These are phyloP conservation scores for Scytalidium sp. DNA, from an alignment of 2,329 filamentous ascomycete species.

Conservation along the genomic window DNA sequence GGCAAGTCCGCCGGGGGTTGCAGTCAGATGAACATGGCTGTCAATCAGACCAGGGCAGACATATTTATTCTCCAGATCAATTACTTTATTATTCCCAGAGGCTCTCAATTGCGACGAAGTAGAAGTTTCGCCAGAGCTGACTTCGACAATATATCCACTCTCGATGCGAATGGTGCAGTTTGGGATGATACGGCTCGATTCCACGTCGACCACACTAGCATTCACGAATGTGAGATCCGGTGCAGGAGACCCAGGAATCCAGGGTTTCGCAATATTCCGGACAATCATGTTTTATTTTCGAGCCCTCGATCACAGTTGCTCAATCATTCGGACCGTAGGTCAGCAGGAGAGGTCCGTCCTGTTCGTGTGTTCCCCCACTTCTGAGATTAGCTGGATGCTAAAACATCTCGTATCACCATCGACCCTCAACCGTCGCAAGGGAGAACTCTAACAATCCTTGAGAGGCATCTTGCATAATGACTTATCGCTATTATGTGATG, in stretches of 20 bases:
- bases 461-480: too few relatives aligned
- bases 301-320: too few relatives aligned
- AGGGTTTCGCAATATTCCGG: not conserved
- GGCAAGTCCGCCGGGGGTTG: conserved; percentile 37
- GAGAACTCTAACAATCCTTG: too few relatives aligned
- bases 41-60: conserved; percentile 50
- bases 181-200: conserved; percentile 27
- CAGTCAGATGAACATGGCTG: conserved; percentile 45
- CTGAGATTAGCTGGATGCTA: too few relatives aligned
- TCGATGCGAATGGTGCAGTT: conserved; percentile 31
- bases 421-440: too few relatives aligned
- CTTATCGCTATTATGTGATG: too few relatives aligned
- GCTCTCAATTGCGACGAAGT: not conserved
- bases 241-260: not conserved
- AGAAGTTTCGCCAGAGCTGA: conserved; percentile 9
- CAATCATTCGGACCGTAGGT: too few relatives aligned
- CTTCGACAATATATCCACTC: conserved; percentile 30
- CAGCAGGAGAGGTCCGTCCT: too few relatives aligned
- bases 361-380: too few relatives aligned
- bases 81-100: not conserved
- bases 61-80: conserved; percentile 40
- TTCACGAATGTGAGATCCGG: conserved; percentile 33
- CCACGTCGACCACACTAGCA: conserved; percentile 40
- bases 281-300: not conserved
- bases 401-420: too few relatives aligned